Conservation (phyloP, 2,329 filamentous ascomycete species). For the Aspergillus pseudonomiae region DNA sequence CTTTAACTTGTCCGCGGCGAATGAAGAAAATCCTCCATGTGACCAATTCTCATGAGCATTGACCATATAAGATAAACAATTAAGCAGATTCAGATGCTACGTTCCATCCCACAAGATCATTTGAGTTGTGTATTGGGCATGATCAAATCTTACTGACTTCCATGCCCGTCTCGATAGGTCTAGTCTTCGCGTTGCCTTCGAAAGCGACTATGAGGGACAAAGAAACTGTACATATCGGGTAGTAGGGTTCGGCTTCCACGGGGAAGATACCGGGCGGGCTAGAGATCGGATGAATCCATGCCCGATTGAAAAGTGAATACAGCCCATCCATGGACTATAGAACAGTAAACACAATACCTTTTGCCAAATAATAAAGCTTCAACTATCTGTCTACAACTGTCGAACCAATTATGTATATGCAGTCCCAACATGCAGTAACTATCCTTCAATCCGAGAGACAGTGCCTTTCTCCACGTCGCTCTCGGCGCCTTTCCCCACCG, state of each 20-base stretch:
- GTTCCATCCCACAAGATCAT: neutral
- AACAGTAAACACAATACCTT: neutral
- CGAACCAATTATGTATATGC: neutral
- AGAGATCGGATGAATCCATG: neutral
- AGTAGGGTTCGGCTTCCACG: neutral
- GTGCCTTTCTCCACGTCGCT: conserved; percentile 35
- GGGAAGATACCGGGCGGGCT: neutral
- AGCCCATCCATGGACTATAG: neutral
- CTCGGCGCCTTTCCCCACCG: conserved; percentile 18
- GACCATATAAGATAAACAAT: conserved; percentile 6
- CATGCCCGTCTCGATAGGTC: neutral
- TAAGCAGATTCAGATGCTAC: conserved; percentile 12
- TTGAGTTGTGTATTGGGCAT: no score
- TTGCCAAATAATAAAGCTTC: neutral
- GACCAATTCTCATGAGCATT: conserved; percentile 6
- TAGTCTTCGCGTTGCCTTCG: neutral
- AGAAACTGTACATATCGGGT: neutral
- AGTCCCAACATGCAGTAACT: neutral
- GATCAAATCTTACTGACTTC: neutral
- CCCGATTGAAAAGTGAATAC: neutral
- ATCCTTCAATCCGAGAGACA: neutral
- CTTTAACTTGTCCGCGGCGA: neutral
- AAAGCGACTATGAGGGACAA: neutral
- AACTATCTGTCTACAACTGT: neutral
- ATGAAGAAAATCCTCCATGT: conserved; percentile 8